phyloP scores from a whole-genome alignment of 768 basidiomycete genomes.

The Leccinum subtestaceum region DNA sequence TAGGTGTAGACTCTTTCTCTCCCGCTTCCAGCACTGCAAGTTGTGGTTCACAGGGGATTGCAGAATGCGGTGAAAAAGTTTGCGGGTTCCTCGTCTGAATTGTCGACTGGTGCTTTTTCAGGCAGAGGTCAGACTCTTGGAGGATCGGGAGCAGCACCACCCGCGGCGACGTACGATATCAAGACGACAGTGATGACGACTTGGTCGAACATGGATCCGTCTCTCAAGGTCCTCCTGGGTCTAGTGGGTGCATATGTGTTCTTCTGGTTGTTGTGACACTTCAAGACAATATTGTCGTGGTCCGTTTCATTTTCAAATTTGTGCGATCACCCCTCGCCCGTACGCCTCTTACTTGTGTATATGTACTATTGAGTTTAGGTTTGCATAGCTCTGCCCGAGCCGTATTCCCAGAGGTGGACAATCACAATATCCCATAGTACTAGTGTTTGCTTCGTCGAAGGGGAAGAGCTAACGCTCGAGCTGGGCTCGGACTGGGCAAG shows the following conservation, averaged over 20 bases:
- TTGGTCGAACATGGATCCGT: conserved; percentile 58
- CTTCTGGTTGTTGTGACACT: conserved; percentile 41
- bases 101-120: conserved; percentile 49
- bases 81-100: conserved; percentile 37
- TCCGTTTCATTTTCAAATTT: not conserved
- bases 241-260: conserved; percentile 63
- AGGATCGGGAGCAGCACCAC: conserved; percentile 31
- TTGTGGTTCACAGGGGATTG: conserved; percentile 45
- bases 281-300: not conserved
- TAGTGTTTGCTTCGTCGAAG: not conserved
- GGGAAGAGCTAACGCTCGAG: not conserved
- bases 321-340: not conserved
- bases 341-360: not conserved
- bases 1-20: conserved; percentile 34
- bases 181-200: conserved; percentile 34
- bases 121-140: conserved; percentile 77
- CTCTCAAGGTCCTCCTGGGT: conserved; percentile 61
- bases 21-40: conserved; percentile 2
- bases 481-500: too few species aligned
- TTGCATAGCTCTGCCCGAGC: not conserved
- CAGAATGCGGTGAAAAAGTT: conserved; percentile 58
- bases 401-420: not conserved
- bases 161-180: conserved; percentile 36
- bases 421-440: not conserved
- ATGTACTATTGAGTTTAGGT: not conserved